These are phyloP conservation scores for Clonostachys rosea DNA, from an alignment of 2,329 filamentous ascomycete species.

Conservation along the genomic window DNA sequence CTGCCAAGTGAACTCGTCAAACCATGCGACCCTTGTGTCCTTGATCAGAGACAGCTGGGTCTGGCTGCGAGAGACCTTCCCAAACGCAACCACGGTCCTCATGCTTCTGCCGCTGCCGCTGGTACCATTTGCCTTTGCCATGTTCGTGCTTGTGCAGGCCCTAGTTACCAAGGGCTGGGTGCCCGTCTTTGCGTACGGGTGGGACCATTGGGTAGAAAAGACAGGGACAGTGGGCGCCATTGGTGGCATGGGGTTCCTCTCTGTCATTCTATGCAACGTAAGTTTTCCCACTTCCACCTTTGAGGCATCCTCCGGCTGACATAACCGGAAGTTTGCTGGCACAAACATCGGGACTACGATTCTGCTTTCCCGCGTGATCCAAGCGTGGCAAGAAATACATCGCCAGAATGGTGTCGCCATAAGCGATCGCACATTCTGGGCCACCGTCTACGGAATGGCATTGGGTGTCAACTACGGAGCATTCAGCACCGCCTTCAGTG, in stretches of 20 bases:
- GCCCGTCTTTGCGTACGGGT: constrained; percentile 66
- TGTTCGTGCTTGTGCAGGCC: constrained; percentile 72
- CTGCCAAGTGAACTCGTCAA: no score
- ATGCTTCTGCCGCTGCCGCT: constrained; percentile 63
- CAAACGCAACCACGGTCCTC: constrained; percentile 61
- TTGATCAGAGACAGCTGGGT: constrained; percentile 34
- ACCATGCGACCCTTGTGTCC: constrained; percentile 46
- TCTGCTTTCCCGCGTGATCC: constrained; percentile 65
- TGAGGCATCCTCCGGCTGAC: not conserved
- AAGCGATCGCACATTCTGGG: constrained; percentile 65
- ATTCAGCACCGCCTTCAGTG: constrained; percentile 68
- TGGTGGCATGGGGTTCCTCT: constrained; percentile 69
- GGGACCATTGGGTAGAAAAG: constrained; percentile 67
- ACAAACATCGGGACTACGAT: constrained; percentile 77
- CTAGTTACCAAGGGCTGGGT: constrained; percentile 74
- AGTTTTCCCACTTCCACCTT: constrained; percentile 5
- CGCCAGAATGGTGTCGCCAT: constrained; percentile 39
- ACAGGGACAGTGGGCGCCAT: constrained; percentile 66
- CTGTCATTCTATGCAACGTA: constrained; percentile 68
- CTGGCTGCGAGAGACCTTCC: constrained; percentile 67
- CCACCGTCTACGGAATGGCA: constrained; percentile 70
- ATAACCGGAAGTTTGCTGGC: constrained; percentile 56
- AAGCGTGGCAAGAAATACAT: constrained; percentile 63
- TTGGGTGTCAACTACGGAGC: constrained; percentile 72
- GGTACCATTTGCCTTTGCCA: constrained; percentile 66